Evolutionary conservation across 2,329 filamentous ascomycete species (phyloP).

Genomic region (Fusarium sp.): DNA sequence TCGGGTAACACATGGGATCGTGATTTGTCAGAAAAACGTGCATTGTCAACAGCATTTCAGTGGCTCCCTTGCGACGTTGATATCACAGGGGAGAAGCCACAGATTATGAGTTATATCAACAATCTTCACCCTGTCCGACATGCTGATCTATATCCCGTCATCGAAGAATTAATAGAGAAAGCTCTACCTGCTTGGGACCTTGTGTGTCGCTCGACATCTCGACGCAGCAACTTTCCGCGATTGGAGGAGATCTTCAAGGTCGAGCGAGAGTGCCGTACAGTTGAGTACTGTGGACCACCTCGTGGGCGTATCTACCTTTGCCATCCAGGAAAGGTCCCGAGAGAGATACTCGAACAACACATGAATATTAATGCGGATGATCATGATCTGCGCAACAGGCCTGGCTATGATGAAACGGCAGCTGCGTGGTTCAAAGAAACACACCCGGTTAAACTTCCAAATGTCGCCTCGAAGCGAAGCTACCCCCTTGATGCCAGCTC

Average conservation of each 20-base stretch:
- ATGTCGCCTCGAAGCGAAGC: background rate
- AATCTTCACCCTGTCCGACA: slow-evolving; percentile 10
- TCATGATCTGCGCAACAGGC: background rate
- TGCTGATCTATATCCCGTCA: background rate
- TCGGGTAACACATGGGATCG: too few species aligned
- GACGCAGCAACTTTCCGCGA: background rate
- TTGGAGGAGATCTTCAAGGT: background rate
- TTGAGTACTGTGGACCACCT: fast-evolving
- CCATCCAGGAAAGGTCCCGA: background rate
- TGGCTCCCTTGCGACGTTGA: slow-evolving; percentile 9
- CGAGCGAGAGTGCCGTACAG: background rate
- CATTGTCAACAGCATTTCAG: slow-evolving; percentile 3
- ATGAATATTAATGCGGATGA: background rate
- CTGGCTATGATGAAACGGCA: background rate
- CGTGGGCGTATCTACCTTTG: background rate
- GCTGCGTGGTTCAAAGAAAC: background rate
- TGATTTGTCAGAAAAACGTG: background rate
- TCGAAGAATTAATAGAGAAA: background rate
- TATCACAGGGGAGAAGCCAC: background rate
- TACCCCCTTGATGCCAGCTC: background rate
- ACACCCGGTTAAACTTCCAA: background rate
- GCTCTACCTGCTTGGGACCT: slow-evolving; percentile 6
- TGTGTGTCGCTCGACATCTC: background rate
- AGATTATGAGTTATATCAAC: slow-evolving; percentile 12
- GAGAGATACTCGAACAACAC: background rate